phyloP scores from a whole-genome alignment of 179 eudicot genomes.

The Drosera spatulata region DNA sequence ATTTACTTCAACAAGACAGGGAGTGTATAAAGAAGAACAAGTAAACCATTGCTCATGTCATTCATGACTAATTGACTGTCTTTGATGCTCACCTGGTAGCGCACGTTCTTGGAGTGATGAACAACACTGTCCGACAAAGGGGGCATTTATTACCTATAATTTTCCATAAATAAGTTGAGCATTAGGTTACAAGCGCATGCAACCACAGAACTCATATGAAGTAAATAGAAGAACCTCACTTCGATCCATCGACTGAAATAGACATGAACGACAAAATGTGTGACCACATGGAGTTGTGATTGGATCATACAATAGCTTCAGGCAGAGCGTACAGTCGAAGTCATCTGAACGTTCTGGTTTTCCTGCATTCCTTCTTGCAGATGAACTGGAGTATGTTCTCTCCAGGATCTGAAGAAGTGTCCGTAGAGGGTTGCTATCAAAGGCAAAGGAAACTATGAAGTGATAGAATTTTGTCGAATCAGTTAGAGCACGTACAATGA shows the following conservation, averaged over 20 bases:
- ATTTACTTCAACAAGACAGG: no score
- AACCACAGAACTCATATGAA: not conserved
- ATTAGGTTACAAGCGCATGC: not conserved
- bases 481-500: slow-evolving; percentile 1
- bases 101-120: slow-evolving; percentile 80
- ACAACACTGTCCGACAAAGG: slow-evolving; percentile 84
- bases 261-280: slow-evolving; percentile 94
- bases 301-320: slow-evolving; percentile 91
- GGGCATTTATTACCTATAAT: slow-evolving; percentile 91
- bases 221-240: slow-evolving; percentile 31
- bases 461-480: not conserved
- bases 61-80: not conserved
- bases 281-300: slow-evolving; percentile 98
- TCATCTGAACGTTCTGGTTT: slow-evolving; percentile 82
- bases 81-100: slow-evolving; percentile 58
- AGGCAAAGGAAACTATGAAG: slow-evolving; percentile 10
- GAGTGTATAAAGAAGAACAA: no score
- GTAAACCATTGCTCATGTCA: no score
- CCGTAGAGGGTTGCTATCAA: slow-evolving; percentile 32
- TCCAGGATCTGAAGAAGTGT: slow-evolving; percentile 48
- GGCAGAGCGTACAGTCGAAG: slow-evolving; percentile 93
- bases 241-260: slow-evolving; percentile 97
- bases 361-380: slow-evolving; percentile 34
- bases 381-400: slow-evolving; percentile 25
- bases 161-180: slow-evolving; percentile 14